Evolutionary conservation across 2,329 filamentous ascomycete species (phyloP).

Genomic region (Leptographium procerum): DNA sequence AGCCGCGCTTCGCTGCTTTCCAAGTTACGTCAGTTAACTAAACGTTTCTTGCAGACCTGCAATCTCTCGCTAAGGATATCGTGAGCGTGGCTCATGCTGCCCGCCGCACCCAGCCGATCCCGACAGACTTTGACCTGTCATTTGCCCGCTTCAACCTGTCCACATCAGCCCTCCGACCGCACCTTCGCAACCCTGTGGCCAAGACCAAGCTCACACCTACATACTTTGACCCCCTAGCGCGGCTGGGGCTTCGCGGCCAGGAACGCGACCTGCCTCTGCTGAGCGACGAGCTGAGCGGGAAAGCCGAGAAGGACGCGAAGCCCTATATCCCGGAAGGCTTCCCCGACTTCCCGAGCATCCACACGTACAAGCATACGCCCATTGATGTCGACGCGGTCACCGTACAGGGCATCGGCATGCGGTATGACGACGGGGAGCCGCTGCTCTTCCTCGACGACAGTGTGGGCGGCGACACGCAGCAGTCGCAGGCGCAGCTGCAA

Average conservation of each 20-base stretch:
- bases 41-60: constrained; percentile 31
- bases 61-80: constrained; percentile 35
- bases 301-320: constrained; percentile 42
- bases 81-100: constrained; percentile 35
- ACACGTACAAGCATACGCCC: constrained; percentile 51
- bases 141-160: constrained; percentile 41
- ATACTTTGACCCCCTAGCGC: constrained; percentile 23
- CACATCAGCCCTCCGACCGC: constrained; percentile 39
- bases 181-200: constrained; percentile 41
- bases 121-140: constrained; percentile 44
- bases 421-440: constrained; percentile 18
- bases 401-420: constrained; percentile 15
- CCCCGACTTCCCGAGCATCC: constrained; percentile 51
- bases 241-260: constrained; percentile 9
- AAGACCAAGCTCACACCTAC: constrained; percentile 25
- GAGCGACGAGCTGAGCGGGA: constrained; percentile 46
- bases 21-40: background rate
- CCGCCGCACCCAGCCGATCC: constrained; percentile 41
- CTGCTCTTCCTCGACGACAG: constrained; percentile 7
- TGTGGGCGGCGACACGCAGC: constrained; percentile 3
- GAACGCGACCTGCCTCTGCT: constrained; percentile 30
- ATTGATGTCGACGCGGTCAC: constrained; percentile 26
- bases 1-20: background rate
- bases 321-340: constrained; percentile 47
- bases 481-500: background rate